Evolutionary conservation across 768 basidiomycete species (phyloP), one percentile per base, ranked within the genome.

Genomic region (Russula brevipes): DNA sequence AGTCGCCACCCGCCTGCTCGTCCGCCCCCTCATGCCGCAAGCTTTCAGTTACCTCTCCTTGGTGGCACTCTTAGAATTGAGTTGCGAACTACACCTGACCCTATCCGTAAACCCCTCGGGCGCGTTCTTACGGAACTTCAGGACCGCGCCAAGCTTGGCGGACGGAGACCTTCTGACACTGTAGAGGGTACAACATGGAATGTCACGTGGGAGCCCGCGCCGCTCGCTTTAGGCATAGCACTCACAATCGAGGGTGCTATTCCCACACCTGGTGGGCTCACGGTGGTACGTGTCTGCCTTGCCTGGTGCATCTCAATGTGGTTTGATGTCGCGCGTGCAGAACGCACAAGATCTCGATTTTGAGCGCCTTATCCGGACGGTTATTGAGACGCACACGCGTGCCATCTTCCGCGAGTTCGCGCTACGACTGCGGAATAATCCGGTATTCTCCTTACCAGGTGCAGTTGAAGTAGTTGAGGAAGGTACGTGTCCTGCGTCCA

Each of bases 51-150:
- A 31, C 86, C 89, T 1, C 71, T 77, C 6, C 72, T 85, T 7
- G 93, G 89, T 39, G 93, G 91, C 4, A 89, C 81, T 0, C 70
- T 95, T 16, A 88, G 80, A 2, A 81, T 95, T 41, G 83, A 88
- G 7, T 86, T 91, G 17, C 76, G 82, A n/a, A 82, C 85, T 66
- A 76, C 79, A 9, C 78, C 73, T 52, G 80, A 80, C 16, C 81
- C 84, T 44, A 75, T 76, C n/a, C 79, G 86, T 51, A 77, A 83
- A 3, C 80, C 86, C 0, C 78, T 77, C 63, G 76, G 80, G 44
- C 80, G 82, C 19, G 76, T 83, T 31, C 72, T 90, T 10, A 80
- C 85, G 0, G 81, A 84, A 60, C 73, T 91, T 59, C 87, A 89
- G 66, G 81, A 82, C 60, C 79, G 78, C 63, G 77, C 86, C 4